Percentiles rank a stretch among this genome's conserved stretches.
Evolutionary conservation across 371 early-diverging fungal genomes (phyloP).

Genomic region (Mucor lusitanicus): DNA sequence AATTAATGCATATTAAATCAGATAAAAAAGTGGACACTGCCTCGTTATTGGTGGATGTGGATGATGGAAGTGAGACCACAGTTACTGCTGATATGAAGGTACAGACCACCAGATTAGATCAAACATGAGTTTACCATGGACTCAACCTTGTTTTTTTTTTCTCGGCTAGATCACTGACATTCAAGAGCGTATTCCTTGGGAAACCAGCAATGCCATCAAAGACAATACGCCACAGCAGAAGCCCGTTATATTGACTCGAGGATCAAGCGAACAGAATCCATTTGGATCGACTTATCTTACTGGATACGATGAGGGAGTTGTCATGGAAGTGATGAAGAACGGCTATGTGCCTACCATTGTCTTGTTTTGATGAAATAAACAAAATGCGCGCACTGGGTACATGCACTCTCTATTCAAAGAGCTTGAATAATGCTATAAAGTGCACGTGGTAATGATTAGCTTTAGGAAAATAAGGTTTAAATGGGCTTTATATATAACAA

Average conservation of each 20-base stretch:
- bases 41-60: slow-evolving; percentile 40
- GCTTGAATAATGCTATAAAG: neutral
- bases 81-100: slow-evolving; percentile 52
- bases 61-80: slow-evolving; percentile 29
- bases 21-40: slow-evolving; percentile 11
- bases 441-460: neutral
- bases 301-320: slow-evolving; percentile 66
- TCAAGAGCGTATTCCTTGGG: slow-evolving; percentile 54
- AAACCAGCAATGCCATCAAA: slow-evolving; percentile 28
- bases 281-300: slow-evolving; percentile 69
- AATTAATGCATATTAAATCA: neutral
- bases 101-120: neutral
- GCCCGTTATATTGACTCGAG: slow-evolving; percentile 66
- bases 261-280: slow-evolving; percentile 71
- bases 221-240: slow-evolving; percentile 26
- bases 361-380: slow-evolving; percentile 35
- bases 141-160: slow-evolving; percentile 9
- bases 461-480: neutral
- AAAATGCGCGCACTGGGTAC: neutral
- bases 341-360: slow-evolving; percentile 61
- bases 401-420: neutral
- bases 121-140: neutral
- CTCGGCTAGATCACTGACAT: slow-evolving; percentile 39
- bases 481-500: neutral
- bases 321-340: slow-evolving; percentile 63